Conservation (phyloP, 805 yeast species). For the Henningerozyma blattae region DNA sequence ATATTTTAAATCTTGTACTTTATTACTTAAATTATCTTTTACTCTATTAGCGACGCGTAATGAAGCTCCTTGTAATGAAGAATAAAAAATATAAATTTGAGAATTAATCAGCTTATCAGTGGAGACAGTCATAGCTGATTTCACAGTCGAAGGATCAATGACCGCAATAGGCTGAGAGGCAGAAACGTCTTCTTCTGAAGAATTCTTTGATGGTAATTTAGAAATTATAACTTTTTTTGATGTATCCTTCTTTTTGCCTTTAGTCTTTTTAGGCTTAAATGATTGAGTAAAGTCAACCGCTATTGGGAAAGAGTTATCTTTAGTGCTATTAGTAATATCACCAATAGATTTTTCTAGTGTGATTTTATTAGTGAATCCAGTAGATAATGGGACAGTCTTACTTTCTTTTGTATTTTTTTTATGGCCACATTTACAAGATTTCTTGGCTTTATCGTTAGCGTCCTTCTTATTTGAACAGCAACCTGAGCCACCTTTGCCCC, state of each 20-base stretch:
- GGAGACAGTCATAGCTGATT: slow-evolving; percentile 29
- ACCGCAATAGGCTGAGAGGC: slow-evolving; percentile 4
- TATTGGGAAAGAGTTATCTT: slow-evolving; percentile 4
- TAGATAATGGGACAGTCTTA: slow-evolving; percentile 8
- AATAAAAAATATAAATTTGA: slow-evolving; percentile 59
- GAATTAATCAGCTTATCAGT: slow-evolving; percentile 35
- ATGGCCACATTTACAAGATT: slow-evolving; percentile 24
- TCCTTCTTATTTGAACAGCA: slow-evolving; percentile 10
- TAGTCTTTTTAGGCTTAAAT: slow-evolving; percentile 13
- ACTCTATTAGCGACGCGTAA: slow-evolving; percentile 53
- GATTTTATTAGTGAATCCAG: neutral
- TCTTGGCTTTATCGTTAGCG: slow-evolving; percentile 5
- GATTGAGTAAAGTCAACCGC: slow-evolving; percentile 31
- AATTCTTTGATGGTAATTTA: neutral
- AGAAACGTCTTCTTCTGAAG: slow-evolving; percentile 9
- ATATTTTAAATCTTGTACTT: slow-evolving; percentile 18
- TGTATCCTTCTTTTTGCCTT: slow-evolving; percentile 22
- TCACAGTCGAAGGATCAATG: slow-evolving; percentile 6
- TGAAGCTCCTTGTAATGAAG: slow-evolving; percentile 78
- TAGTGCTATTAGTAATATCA: neutral
- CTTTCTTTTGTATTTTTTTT: slow-evolving; percentile 16
- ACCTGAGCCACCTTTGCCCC: slow-evolving; percentile 9
- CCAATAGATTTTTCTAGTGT: slow-evolving; percentile 2
- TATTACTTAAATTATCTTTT: slow-evolving; percentile 26
- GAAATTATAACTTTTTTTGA: slow-evolving; percentile 27